A percentile compares a stretch with the other conserved stretches of the same genome.
phyloP scores from a whole-genome alignment of 2,329 filamentous ascomycete genomes.

The Neofusicoccum parvum region DNA sequence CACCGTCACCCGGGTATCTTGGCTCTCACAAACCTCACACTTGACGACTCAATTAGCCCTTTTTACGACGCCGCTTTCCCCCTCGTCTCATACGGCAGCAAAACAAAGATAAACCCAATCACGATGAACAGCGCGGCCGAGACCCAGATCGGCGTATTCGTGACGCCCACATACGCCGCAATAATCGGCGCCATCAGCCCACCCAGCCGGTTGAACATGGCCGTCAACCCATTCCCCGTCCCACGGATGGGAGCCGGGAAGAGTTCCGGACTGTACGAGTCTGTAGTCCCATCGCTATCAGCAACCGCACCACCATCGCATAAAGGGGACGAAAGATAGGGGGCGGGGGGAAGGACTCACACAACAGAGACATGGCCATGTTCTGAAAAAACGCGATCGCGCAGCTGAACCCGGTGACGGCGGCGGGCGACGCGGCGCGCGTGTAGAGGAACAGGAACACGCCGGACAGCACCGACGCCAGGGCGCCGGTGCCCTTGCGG shows the following conservation, averaged over 20 bases:
- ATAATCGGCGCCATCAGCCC: conserved; percentile 67
- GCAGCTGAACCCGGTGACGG: conserved; percentile 67
- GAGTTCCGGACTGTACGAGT: conserved; percentile 70
- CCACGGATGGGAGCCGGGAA: conserved; percentile 73
- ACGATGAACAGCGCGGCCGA: conserved; percentile 46
- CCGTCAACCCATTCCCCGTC: conserved; percentile 71
- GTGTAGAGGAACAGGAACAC: conserved; percentile 49
- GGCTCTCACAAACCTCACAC: too few relatives aligned
- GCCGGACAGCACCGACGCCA: conserved; percentile 47
- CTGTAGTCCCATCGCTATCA: conserved; percentile 29
- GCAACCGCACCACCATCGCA: too few relatives aligned
- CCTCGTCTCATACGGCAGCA: conserved; percentile 46
- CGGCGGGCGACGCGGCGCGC: conserved; percentile 53
- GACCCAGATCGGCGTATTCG: conserved; percentile 46
- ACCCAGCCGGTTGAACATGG: conserved; percentile 68
- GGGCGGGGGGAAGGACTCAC: neutral
- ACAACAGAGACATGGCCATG: conserved; percentile 63
- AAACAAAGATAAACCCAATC: conserved; percentile 44
- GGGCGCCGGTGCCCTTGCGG: conserved; percentile 48
- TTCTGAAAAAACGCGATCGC: conserved; percentile 68
- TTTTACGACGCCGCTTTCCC: conserved; percentile 37
- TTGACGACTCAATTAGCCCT: neutral
- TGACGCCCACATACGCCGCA: conserved; percentile 49
- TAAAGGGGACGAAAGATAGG: too few relatives aligned
- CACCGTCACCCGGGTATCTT: too few relatives aligned